Evolutionary conservation across 2,329 filamentous ascomycete genomes (phyloP).

Genomic region (Zymoseptoria crescenta): DNA sequence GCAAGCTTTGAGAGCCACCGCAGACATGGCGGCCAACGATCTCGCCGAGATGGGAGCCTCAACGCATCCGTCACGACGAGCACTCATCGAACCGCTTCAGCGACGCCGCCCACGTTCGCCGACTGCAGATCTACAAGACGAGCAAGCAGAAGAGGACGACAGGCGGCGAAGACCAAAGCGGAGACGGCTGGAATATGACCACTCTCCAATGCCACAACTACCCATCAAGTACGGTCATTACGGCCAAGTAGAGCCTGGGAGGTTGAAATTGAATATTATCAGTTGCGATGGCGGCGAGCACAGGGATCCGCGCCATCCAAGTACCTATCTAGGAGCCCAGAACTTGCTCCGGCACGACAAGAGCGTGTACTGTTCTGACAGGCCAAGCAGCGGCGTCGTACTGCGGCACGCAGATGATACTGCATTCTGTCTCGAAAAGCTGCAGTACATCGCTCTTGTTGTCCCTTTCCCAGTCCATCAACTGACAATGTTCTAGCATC

Average conservation of each 20-base stretch:
- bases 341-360: conserved; percentile 77
- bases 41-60: conserved; percentile 14
- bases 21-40: conserved; percentile 25
- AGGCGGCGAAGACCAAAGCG: conserved; percentile 25
- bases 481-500: conserved; percentile 42
- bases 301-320: conserved; percentile 39
- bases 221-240: conserved; percentile 73
- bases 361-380: conserved; percentile 84
- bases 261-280: conserved; percentile 75
- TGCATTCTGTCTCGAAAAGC: conserved; percentile 73
- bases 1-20: conserved; percentile 28
- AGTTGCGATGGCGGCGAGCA: conserved; percentile 78
- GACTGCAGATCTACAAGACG: conserved; percentile 8
- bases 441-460: conserved; percentile 42
- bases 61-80: conserved; percentile 4
- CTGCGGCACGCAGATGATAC: conserved; percentile 72
- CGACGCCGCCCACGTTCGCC: conserved; percentile 12
- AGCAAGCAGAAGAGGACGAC: conserved; percentile 10
- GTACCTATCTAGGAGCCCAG: conserved; percentile 57
- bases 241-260: conserved; percentile 77
- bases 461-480: too few relatives aligned
- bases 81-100: conserved; percentile 11
- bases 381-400: conserved; percentile 79
- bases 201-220: conserved; percentile 14
- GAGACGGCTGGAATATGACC: conserved; percentile 34